These are phyloP conservation scores for Ogataea glucozyma DNA, from an alignment of 805 yeast species.

Conservation along the genomic window DNA sequence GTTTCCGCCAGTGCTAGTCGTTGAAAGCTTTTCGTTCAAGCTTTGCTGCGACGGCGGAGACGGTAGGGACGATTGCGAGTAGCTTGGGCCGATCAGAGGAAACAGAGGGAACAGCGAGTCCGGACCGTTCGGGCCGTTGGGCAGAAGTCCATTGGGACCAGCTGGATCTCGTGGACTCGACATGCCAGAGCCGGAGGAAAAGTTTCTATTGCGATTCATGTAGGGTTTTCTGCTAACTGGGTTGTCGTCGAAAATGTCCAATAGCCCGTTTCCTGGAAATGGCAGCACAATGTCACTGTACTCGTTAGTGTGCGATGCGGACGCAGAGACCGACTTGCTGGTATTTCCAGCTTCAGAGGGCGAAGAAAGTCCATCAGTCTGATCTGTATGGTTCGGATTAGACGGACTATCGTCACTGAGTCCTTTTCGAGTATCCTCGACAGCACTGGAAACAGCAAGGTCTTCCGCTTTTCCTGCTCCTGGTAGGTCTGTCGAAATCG, in stretches of 20 bases:
- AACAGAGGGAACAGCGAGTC: slow-evolving; percentile 36
- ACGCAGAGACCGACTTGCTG: background rate
- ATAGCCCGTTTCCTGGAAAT: slow-evolving; percentile 33
- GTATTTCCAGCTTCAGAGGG: slow-evolving; percentile 1
- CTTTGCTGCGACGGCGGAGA: slow-evolving; percentile 20
- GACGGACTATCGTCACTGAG: slow-evolving; percentile 6
- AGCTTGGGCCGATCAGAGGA: slow-evolving; percentile 36
- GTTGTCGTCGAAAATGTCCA: slow-evolving; percentile 32
- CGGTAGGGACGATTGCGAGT: slow-evolving; percentile 21
- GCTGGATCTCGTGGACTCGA: slow-evolving; percentile 21
- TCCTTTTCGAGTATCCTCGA: too few species aligned
- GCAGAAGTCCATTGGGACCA: too few species aligned
- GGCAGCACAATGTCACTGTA: slow-evolving; percentile 26
- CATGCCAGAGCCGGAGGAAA: slow-evolving; percentile 17
- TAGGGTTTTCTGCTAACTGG: slow-evolving; percentile 9
- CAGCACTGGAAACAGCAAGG: too few species aligned
- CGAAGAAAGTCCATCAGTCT: slow-evolving; percentile 1
- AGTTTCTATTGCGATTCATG: slow-evolving; percentile 14
- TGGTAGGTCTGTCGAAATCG: slow-evolving; percentile 1
- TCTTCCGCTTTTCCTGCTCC: background rate
- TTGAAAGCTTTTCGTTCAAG: slow-evolving; percentile 14
- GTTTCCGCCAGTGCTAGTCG: slow-evolving; percentile 14
- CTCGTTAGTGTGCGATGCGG: slow-evolving; percentile 15
- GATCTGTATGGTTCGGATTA: too few species aligned
- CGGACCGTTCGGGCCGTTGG: too few species aligned